Base-by-base conservation (phyloP, 495 filamentous ascomycete genomes). In the Parachaetomium inaequale region DNA sequence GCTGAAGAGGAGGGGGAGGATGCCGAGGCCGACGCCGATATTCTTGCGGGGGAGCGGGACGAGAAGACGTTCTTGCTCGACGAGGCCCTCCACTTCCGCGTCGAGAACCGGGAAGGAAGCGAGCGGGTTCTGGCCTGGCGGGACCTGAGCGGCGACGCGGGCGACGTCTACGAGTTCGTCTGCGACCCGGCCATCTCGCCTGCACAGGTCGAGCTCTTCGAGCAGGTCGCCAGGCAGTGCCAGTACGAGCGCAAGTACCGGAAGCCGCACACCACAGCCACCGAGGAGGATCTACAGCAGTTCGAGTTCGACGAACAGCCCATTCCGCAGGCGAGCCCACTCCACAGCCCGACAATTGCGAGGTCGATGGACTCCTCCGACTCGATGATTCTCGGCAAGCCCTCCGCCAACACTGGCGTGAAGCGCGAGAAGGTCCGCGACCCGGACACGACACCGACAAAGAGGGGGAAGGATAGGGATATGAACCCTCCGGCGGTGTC, bases 41-140 rank as follows among this genome's bases (percentile, higher is more conserved):
- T 79, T 32, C 79, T 88, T 26, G 74, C 78, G 38, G 74, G 83
- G 17, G 92, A 96, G 63, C 89, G 89, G 66, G 94, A 98, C 86
- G 94, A 98, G 78, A 96, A 96, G 79, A 91, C 87, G 1, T 98
- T 98, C 74, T 77, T 97, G 21, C 87, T 98, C 7, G 94, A 98
- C 79, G 89, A 96, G 70, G 83, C 83, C 53, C 81, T 98, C 36
- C 93, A 93, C 67, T 93, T 98, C 66, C 87, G 93, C 25, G 88
- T 88, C 7, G 88, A 93, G 64, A 83, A 88, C 58, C 82, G 92
- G 56, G 87, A 91, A 51, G 85, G 86, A 17, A 87, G 86, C 25
- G 86, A 90, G 61, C 91, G 87, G 69, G 87, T 98, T 8, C 82
- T 98, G 61, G 92, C 92, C 45, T 98, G 94, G 94, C 86, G 91